Percentiles rank a stretch among this genome's conserved stretches.
Evolutionary conservation across 345 rosid species (phyloP).

Genomic region (Toxicodendron radicans): DNA sequence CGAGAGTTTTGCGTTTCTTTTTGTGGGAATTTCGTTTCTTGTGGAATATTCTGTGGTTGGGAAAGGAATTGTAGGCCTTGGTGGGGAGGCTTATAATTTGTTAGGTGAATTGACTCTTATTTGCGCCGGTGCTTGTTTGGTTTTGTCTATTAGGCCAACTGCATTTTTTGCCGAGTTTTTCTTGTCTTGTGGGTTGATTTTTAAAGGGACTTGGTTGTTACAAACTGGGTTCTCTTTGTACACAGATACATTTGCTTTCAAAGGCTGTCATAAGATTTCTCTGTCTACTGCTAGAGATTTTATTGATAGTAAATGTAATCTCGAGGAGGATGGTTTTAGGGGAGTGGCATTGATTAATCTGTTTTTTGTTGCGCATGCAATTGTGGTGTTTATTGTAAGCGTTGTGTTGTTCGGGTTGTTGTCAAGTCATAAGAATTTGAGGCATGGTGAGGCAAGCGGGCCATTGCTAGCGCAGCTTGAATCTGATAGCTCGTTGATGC

Average conservation of each 20-base stretch:
- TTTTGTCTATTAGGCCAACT: slow-evolving; percentile 45
- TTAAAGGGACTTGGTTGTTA: slow-evolving; percentile 55
- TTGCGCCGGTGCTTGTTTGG: slow-evolving; percentile 52
- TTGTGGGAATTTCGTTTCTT: slow-evolving; percentile 41
- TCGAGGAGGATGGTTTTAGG: slow-evolving; percentile 52
- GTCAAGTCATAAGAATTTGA: slow-evolving; percentile 36
- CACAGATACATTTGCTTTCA: slow-evolving; percentile 42
- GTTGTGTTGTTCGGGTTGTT: slow-evolving; percentile 35
- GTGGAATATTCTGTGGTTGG: slow-evolving; percentile 42
- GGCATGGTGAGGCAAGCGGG: slow-evolving; percentile 41
- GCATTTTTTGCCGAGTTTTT: slow-evolving; percentile 52
- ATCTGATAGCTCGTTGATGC: slow-evolving; percentile 26
- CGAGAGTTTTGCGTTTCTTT: slow-evolving; percentile 33
- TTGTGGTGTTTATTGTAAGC: slow-evolving; percentile 35
- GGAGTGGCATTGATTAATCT: slow-evolving; percentile 55
- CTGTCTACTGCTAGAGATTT: slow-evolving; percentile 25
- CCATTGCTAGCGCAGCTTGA: slow-evolving; percentile 46
- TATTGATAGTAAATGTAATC: slow-evolving; percentile 50
- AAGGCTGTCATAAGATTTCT: slow-evolving; percentile 42
- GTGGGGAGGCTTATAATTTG: slow-evolving; percentile 36
- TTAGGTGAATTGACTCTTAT: slow-evolving; percentile 40
- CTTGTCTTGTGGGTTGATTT: slow-evolving; percentile 47
- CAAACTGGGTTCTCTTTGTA: slow-evolving; percentile 53
- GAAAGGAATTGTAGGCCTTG: slow-evolving; percentile 39
- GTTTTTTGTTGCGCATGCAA: slow-evolving; percentile 52